Percentiles rank a stretch among this genome's conserved stretches.
phyloP scores from a whole-genome alignment of 495 filamentous ascomycete genomes.

The Neurospora sp. region DNA sequence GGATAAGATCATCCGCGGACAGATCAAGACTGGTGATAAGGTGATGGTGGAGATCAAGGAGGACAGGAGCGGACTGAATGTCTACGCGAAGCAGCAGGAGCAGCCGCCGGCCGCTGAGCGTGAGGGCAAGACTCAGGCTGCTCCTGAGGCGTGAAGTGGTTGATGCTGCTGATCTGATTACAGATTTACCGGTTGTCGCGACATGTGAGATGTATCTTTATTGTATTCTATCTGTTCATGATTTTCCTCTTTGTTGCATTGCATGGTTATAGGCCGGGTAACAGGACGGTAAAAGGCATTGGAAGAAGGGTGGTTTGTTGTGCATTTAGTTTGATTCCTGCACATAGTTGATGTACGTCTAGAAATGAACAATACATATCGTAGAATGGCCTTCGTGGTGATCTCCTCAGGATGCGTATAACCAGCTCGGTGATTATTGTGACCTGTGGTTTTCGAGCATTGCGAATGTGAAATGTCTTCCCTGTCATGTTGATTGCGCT shows the following conservation, averaged over 20 bases:
- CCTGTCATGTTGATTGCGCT: neutral
- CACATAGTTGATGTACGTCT: neutral
- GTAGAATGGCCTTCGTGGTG: neutral
- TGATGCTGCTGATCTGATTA: neutral
- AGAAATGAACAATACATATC: neutral
- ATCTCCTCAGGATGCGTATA: neutral
- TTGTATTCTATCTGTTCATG: neutral
- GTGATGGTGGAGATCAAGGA: constrained; percentile 58
- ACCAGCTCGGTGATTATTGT: neutral
- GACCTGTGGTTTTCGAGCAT: neutral
- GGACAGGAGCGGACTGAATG: constrained; percentile 40
- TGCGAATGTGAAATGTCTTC: neutral
- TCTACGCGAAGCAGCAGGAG: constrained; percentile 11
- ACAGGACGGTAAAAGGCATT: neutral
- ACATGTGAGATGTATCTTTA: neutral
- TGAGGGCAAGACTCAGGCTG: neutral
- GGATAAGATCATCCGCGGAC: constrained; percentile 81
- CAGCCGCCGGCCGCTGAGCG: neutral
- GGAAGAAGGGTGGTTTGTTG: neutral
- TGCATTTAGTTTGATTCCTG: neutral
- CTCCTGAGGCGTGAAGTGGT: neutral
- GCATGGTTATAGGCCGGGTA: neutral
- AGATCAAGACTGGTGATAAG: constrained; percentile 63
- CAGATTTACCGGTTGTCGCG: neutral
- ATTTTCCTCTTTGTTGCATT: neutral